Conservation (phyloP, 805 yeast species). For the Zygosaccharomyces pseudorouxii region DNA sequence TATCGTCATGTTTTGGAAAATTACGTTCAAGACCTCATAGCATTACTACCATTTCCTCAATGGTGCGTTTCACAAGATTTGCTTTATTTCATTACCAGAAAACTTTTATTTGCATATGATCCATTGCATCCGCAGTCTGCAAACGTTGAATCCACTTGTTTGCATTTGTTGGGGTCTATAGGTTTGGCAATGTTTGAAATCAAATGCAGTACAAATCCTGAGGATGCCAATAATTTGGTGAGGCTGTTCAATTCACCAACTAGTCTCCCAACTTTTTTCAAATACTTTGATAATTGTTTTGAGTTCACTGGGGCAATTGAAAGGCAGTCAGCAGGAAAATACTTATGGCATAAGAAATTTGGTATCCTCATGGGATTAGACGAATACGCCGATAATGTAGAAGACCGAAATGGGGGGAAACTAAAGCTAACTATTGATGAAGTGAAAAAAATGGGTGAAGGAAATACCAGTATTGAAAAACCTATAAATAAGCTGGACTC, state of each 20-base stretch:
- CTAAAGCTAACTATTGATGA: conserved; percentile 2
- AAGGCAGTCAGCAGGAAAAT: conserved; percentile 9
- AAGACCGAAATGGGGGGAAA: conserved; percentile 2
- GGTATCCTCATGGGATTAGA: conserved; percentile 13
- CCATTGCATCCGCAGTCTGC: conserved; percentile 38
- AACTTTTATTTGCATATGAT: conserved; percentile 39
- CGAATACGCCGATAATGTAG: conserved; percentile 16
- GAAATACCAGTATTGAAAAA: not conserved
- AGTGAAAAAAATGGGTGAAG: conserved; percentile 2
- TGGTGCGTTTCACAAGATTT: conserved; percentile 58
- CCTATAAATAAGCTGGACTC: not conserved
- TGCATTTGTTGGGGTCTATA: conserved; percentile 59
- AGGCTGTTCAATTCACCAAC: conserved; percentile 27
- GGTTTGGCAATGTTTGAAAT: conserved; percentile 46
- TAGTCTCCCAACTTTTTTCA: conserved; percentile 14
- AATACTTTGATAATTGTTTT: conserved; percentile 16
- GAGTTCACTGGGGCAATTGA: not conserved
- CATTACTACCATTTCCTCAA: conserved; percentile 49
- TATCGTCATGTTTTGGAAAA: conserved; percentile 44
- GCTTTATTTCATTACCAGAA: conserved; percentile 42
- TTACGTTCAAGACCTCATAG: conserved; percentile 52
- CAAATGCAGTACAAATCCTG: conserved; percentile 15
- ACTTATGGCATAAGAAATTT: conserved; percentile 21
- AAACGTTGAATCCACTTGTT: conserved; percentile 44
- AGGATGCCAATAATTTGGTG: conserved; percentile 21